Evolutionary conservation across 2,329 filamentous ascomycete genomes (phyloP), one percentile per base, ranked within the genome.

Genomic region (Chalaropsis ovoidea): DNA sequence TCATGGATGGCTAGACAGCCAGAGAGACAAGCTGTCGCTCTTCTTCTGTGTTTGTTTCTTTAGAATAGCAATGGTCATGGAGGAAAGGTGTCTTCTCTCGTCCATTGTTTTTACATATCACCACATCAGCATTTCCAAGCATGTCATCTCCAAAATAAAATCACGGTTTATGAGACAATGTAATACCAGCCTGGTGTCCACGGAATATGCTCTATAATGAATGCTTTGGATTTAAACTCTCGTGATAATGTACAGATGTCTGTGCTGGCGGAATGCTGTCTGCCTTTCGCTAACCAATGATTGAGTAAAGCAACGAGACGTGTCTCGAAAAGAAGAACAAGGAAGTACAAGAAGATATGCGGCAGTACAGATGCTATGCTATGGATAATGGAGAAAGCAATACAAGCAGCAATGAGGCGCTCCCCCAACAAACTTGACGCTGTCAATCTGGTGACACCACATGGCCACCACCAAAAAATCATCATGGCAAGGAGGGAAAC

Each of bases 91-190:
- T 13, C 19, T 54, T 61, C 24, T 60, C 42, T 64, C 58, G 35
- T 47, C 42, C 42, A 60, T 64, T 47, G 27, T 49, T 45, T 43
- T 60, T 42, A 45, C 63, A 31, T 64, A 56, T 60, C 54, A 64
- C 63, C 52, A 58, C 42, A 60, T 64, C 24, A 64, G 63, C 63
- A 64, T 60, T 58, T 64, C 49, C 54, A 45, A 64, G 63, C 63
- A 64, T 64, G 63, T 64, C 54, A 60, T 58, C 42, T 56, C 54
- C 47, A 56, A 39, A 64, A 64, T 64, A 61, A 41, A 64, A 43
- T 58, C 49, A 58, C 47, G 54, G 47, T 19, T 60, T 43, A 60
- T 22, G 41, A 62, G 42, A 31, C 61, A 62, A 62, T 62, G 11
- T 49, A 10, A 13, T 11, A n/a, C 15, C 5, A 39, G 24, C 17